A percentile compares a stretch with the other conserved stretches of the same genome.
Conservation (phyloP, 2,329 filamentous ascomycete species). For the Phyllosticta citrichinensis region DNA sequence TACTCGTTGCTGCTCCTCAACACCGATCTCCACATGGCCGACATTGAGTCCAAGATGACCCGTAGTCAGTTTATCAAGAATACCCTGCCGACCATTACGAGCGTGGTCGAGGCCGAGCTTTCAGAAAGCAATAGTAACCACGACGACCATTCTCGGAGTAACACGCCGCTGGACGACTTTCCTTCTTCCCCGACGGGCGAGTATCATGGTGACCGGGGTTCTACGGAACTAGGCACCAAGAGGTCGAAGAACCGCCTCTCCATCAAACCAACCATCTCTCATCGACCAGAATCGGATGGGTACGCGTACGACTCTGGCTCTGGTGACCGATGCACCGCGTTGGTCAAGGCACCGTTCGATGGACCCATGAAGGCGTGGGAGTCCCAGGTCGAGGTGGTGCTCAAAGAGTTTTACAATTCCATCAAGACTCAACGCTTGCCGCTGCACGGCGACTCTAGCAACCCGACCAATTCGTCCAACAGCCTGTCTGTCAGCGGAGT, state of each 20-base stretch:
- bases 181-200: slow-evolving; percentile 7
- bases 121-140: slow-evolving; percentile 11
- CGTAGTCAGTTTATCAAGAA: slow-evolving; percentile 91
- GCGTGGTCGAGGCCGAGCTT: slow-evolving; percentile 53
- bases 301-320: slow-evolving; percentile 23
- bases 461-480: slow-evolving; percentile 37
- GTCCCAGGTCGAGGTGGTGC: slow-evolving; percentile 73
- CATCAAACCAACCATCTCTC: slow-evolving; percentile 3
- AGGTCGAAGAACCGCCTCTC: slow-evolving; percentile 18
- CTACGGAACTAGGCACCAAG: slow-evolving; percentile 13
- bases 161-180: background rate
- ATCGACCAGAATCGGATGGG: slow-evolving; percentile 26
- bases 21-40: slow-evolving; percentile 88
- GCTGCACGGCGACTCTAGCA: slow-evolving; percentile 58
- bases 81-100: slow-evolving; percentile 79
- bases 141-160: slow-evolving; percentile 11
- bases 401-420: slow-evolving; percentile 85
- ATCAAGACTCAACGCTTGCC: slow-evolving; percentile 83
- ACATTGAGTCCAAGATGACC: slow-evolving; percentile 96
- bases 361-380: slow-evolving; percentile 77
- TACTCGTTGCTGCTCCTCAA: slow-evolving; percentile 94
- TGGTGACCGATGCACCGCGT: slow-evolving; percentile 55
- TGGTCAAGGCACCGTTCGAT: slow-evolving; percentile 68
- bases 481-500: slow-evolving; percentile 61
- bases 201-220: background rate